phyloP scores from a whole-genome alignment of 495 filamentous ascomycete species.

The Pseudevernia furfuracea region DNA sequence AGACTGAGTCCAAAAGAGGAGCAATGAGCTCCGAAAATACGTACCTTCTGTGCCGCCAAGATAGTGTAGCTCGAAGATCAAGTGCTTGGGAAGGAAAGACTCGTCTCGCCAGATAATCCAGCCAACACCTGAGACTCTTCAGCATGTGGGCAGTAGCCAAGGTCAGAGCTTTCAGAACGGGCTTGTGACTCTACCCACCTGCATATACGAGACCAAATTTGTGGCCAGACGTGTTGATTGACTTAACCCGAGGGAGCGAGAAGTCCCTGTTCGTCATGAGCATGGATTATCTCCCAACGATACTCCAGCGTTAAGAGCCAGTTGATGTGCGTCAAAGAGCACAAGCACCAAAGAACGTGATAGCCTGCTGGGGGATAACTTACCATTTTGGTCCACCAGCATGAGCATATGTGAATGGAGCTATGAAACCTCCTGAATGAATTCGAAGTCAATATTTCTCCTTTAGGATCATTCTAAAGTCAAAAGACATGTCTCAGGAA shows the following conservation, averaged over 20 bases:
- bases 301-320: not conserved
- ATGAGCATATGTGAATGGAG: constrained; percentile 59
- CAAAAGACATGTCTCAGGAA: too few species aligned
- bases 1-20: too few species aligned
- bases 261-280: constrained; percentile 48
- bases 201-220: constrained; percentile 69
- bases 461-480: too few species aligned
- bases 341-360: not conserved
- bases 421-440: constrained; percentile 68
- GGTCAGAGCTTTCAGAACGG: not conserved
- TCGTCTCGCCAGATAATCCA: constrained; percentile 73
- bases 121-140: constrained; percentile 44
- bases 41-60: constrained; percentile 67
- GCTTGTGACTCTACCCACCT: constrained; percentile 23
- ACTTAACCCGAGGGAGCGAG: constrained; percentile 61
- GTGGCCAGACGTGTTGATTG: constrained; percentile 67
- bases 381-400: constrained; percentile 55
- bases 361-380: constrained; percentile 2
- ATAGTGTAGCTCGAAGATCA: constrained; percentile 70
- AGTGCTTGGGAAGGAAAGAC: constrained; percentile 56
- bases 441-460: too few species aligned
- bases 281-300: not conserved
- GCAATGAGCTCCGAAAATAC: too few species aligned
- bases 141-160: constrained; percentile 40
- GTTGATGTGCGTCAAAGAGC: not conserved